These are phyloP conservation scores for Fusarium illudens DNA, from an alignment of 2,329 filamentous ascomycete species.

Conservation along the genomic window DNA sequence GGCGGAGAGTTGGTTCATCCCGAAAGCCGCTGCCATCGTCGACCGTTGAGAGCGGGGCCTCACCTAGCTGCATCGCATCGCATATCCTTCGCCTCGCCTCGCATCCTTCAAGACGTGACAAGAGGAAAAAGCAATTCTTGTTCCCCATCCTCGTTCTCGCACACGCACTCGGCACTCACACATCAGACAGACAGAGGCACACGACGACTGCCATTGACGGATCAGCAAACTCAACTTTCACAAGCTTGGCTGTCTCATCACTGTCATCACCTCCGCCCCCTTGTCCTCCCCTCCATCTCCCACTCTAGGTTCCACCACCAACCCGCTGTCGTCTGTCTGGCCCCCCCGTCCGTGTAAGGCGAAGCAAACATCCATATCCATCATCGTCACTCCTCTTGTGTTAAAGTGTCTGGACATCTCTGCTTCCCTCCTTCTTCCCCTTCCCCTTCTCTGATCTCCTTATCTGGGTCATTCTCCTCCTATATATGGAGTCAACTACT, in stretches of 20 bases:
- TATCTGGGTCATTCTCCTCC: slow-evolving; percentile 3
- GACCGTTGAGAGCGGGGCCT: slow-evolving; percentile 31
- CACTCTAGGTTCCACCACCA: slow-evolving; percentile 38
- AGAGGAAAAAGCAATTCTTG: slow-evolving; percentile 28
- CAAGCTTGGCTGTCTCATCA: slow-evolving; percentile 36
- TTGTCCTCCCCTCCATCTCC: slow-evolving; percentile 40
- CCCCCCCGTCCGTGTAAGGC: slow-evolving; percentile 39
- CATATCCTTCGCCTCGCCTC: slow-evolving; percentile 11
- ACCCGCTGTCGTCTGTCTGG: slow-evolving; percentile 40
- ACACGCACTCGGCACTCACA: background rate
- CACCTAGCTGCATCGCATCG: slow-evolving; percentile 20
- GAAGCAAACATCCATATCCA: slow-evolving; percentile 42
- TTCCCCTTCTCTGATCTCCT: slow-evolving; percentile 1
- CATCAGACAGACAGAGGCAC: background rate
- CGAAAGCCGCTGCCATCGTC: slow-evolving; percentile 5
- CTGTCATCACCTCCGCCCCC: slow-evolving; percentile 33
- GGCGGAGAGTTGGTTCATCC: background rate
- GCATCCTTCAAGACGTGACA: slow-evolving; percentile 2
- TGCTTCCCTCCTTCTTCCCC: slow-evolving; percentile 18
- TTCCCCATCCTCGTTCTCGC: background rate
- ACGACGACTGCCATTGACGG: background rate
- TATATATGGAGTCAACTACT: slow-evolving; percentile 18
- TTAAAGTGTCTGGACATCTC: slow-evolving; percentile 14
- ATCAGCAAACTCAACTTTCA: slow-evolving; percentile 3
- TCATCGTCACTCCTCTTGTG: slow-evolving; percentile 31